Conservation (phyloP, 2,329 filamentous ascomycete species). For the Huntiella omanensis region DNA sequence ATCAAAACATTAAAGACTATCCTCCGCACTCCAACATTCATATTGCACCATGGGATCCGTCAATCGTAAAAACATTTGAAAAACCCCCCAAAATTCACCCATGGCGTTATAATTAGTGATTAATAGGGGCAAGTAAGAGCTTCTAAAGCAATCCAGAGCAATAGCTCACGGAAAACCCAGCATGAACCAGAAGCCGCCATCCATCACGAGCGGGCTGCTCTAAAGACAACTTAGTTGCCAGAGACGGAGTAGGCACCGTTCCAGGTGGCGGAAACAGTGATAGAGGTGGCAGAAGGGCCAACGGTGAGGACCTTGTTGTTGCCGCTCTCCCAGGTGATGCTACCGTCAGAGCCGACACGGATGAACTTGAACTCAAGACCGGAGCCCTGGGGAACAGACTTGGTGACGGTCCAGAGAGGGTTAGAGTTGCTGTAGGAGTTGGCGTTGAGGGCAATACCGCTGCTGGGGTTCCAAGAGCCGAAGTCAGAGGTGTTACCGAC, state of each 20-base stretch:
- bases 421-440: constrained; percentile 37
- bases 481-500: constrained; percentile 39
- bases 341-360: constrained; percentile 33
- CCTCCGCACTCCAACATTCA: no score
- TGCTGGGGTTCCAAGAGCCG: constrained; percentile 39
- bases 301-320: constrained; percentile 27
- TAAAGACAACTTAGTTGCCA: not conserved
- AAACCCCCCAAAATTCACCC: not conserved
- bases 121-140: not conserved
- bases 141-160: no score
- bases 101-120: not conserved
- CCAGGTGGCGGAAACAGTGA: constrained; percentile 19
- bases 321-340: constrained; percentile 45
- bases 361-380: constrained; percentile 52
- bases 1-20: no score
- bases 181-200: no score
- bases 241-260: constrained; percentile 13
- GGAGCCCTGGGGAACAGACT: constrained; percentile 36
- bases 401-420: constrained; percentile 39
- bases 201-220: not conserved
- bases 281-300: constrained; percentile 15
- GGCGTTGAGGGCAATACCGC: constrained; percentile 38
- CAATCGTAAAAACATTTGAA: not conserved
- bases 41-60: not conserved
- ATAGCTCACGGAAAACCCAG: no score